Conservation (phyloP, 208 protist genomes). For the Trypanosoma caninum region DNA sequence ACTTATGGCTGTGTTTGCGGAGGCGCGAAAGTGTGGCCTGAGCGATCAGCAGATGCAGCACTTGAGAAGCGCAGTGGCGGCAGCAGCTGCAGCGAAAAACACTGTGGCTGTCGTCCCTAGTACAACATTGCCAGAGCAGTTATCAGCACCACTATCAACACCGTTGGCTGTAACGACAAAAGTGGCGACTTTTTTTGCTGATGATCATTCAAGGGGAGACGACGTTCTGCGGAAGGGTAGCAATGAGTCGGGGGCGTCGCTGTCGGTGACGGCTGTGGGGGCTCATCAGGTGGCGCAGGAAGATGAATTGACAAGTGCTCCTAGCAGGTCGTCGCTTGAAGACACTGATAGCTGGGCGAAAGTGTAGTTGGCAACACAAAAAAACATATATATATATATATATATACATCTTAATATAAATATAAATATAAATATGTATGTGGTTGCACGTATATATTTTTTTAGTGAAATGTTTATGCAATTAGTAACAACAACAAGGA, state of each 20-base stretch:
- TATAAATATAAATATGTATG: too few species aligned
- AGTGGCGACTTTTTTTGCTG: too few species aligned
- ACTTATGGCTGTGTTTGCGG: constrained; percentile 26
- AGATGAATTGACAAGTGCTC: neutral
- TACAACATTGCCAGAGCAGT: neutral
- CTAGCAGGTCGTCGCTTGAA: neutral
- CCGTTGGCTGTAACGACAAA: too few species aligned
- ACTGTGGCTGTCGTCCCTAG: too few species aligned
- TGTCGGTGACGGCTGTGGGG: neutral
- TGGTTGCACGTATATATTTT: too few species aligned
- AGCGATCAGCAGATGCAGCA: constrained; percentile 1
- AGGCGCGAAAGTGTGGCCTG: constrained; percentile 5
- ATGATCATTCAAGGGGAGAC: too few species aligned
- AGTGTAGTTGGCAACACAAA: too few species aligned
- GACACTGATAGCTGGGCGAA: constrained; percentile 24
- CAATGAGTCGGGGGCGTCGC: neutral
- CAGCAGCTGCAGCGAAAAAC: neutral
- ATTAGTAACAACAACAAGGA: too few species aligned
- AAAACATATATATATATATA: neutral
- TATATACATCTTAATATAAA: too few species aligned
- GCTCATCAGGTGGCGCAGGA: neutral
- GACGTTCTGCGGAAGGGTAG: too few species aligned
- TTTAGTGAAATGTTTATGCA: too few species aligned
- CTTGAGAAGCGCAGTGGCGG: neutral
- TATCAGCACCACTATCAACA: neutral